Base-by-base conservation (phyloP, 2,329 filamentous ascomycete species). In the Trichothecium sympodiale region DNA sequence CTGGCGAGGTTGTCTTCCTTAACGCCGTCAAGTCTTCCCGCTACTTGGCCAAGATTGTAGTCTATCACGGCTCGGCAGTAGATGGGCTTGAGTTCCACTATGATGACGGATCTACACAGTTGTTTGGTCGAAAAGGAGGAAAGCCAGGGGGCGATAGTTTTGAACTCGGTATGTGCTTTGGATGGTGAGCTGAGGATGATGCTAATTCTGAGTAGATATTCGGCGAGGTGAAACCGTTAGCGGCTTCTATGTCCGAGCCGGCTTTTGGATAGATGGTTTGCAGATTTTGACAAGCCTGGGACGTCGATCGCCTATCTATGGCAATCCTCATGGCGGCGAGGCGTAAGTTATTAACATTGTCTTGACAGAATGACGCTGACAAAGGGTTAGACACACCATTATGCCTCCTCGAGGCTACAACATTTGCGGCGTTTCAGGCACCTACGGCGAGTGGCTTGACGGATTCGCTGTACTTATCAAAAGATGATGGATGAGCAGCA, bases 41-140 rank as follows among this genome's bases (percentile, higher is more conserved):
- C 43, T 69, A 94, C 20, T 65, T 96, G 42, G 80, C 77, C 1
- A 74, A 74, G 5, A 71, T 95, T 38, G 72, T 77, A 40, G 68
- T 94, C 12, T 93, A 87, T 51, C 80, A 86, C 47, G 86, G 83
- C 2, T 64, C 68, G 39, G 80, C 80, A 4, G 53, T 96, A 10
- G 82, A 94, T 53, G 91, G 91, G 1, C 58, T 98, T 15, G 89
- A 96, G 55, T 96, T 98, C 57, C 69, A 83, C 40, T 96, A 94
- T 52, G 89, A 96, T 50, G 87, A 96, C 55, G 71, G 74, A 13
- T 81, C 83, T 1, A 81, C 69, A 37, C 86, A 95, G 53, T 57
- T 95, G 4, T 93, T 98, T 63, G 91, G 91, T 29, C 88, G 85
- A 50, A 69, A 72, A 37, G 82, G 81, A 10, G 83, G 80, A 7